These are phyloP conservation scores for Rhodosorus marinus DNA, from an alignment of 23 red algal species.

Conservation along the genomic window DNA sequence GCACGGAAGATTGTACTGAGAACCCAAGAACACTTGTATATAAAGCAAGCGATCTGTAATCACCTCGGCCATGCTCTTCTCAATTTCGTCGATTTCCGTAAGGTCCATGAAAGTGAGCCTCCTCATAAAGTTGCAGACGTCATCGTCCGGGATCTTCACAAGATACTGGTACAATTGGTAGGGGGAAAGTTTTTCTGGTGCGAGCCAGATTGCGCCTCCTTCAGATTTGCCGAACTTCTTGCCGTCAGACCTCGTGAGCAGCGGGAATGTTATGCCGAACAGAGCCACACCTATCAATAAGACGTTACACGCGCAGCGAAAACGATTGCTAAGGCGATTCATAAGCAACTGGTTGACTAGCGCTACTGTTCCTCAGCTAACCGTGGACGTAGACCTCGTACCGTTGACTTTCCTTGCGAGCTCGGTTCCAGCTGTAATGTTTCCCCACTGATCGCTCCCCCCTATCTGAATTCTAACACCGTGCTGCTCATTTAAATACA, in stretches of 20 bases:
- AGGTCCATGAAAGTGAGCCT: constrained; percentile 71
- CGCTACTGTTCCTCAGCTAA: no score
- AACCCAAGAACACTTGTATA: no score
- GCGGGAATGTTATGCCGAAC: constrained; percentile 73
- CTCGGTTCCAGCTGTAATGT: constrained; percentile 83
- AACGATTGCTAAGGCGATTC: no score
- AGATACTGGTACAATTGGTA: constrained; percentile 96
- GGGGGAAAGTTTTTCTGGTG: constrained; percentile 53
- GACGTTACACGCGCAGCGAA: no score
- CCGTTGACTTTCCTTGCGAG: constrained; percentile 67
- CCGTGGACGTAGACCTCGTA: no score
- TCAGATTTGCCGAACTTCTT: constrained; percentile 89
- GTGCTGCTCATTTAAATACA: constrained; percentile 32
- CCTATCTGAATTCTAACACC: constrained; percentile 51
- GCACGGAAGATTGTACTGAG: no score
- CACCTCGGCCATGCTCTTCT: constrained; percentile 19
- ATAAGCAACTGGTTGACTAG: no score
- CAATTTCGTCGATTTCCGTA: constrained; percentile 43
- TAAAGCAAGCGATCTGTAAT: no score
- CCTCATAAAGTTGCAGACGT: constrained; percentile 56
- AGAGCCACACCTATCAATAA: constrained; percentile 19
- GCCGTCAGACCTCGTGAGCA: constrained; percentile 76
- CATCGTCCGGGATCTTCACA: constrained; percentile 31
- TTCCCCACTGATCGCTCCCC: constrained; percentile 94
- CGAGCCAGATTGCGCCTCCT: constrained; percentile 76